Conservation (phyloP, 108 stramenopile genomes). For the Mayamaea pseudoterrestris region DNA sequence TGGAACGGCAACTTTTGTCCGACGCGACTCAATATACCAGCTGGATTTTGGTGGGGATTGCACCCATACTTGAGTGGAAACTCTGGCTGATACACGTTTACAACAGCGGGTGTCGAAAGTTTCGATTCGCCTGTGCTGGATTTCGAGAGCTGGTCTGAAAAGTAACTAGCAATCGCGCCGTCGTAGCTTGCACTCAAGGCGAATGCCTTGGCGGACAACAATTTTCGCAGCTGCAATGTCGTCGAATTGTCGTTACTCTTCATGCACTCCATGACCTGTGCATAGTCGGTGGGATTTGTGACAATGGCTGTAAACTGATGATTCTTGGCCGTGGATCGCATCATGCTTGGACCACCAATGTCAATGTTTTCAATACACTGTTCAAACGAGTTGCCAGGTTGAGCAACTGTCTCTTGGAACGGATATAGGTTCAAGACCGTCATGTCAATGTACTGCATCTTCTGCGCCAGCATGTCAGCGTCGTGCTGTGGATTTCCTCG, state of each 20-base stretch:
- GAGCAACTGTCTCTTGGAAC: conserved; percentile 92
- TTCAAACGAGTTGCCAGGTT: conserved; percentile 75
- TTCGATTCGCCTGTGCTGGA: conserved; percentile 16
- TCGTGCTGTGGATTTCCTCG: conserved; percentile 90
- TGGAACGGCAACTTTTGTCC: conserved; percentile 76
- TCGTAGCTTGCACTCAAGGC: conserved; percentile 89
- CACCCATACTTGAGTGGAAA: conserved; percentile 92
- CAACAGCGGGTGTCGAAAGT: conserved; percentile 35
- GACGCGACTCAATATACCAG: conserved; percentile 69
- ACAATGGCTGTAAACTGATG: conserved; percentile 93
- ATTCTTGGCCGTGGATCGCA: conserved; percentile 96
- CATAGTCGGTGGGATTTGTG: conserved; percentile 85
- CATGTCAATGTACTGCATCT: conserved; percentile 91
- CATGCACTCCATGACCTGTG: conserved; percentile 58
- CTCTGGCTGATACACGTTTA: conserved; percentile 84
- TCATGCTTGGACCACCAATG: conserved; percentile 98
- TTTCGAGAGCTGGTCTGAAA: conserved; percentile 50
- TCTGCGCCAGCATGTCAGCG: conserved; percentile 76
- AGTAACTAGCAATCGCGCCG: conserved; percentile 84
- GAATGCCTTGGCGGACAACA: conserved; percentile 88
- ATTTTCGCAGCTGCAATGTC: conserved; percentile 65
- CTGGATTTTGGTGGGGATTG: conserved; percentile 97
- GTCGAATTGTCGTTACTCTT: conserved; percentile 70
- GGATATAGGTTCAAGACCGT: conserved; percentile 97
- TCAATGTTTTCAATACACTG: conserved; percentile 99